Percentiles rank a stretch among this genome's conserved stretches.
These are phyloP conservation scores for Chrysochromulina parva DNA, from an alignment of 78 protist species.

Conservation along the genomic window DNA sequence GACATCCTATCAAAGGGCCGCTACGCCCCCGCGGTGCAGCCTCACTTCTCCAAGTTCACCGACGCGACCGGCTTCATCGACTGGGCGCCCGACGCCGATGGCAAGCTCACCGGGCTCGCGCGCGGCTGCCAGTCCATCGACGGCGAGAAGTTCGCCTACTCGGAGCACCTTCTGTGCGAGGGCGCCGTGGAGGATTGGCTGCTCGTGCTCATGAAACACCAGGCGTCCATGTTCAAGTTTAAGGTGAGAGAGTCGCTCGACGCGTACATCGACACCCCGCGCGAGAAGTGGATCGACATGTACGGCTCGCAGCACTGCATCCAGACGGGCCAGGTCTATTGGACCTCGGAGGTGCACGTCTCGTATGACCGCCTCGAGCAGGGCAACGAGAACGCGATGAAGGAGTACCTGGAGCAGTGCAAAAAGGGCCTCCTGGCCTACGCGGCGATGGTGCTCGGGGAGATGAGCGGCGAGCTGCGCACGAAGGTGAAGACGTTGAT, in stretches of 20 bases:
- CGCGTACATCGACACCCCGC: conserved; percentile 61
- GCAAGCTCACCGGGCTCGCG: conserved; percentile 30
- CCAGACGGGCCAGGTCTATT: conserved; percentile 46
- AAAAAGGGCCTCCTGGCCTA: conserved; percentile 16
- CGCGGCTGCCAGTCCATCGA: conserved; percentile 63
- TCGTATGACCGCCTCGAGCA: conserved; percentile 72
- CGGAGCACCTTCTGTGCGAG: conserved; percentile 30
- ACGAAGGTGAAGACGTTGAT: conserved; percentile 69
- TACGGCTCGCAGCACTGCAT: conserved; percentile 77
- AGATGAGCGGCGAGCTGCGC: conserved; percentile 45
- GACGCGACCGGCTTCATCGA: conserved; percentile 31
- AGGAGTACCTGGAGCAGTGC: conserved; percentile 57
- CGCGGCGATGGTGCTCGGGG: conserved; percentile 44
- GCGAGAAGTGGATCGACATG: conserved; percentile 72
- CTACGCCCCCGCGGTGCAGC: conserved; percentile 58
- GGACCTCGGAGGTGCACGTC: conserved; percentile 67
- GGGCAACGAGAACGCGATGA: conserved; percentile 75
- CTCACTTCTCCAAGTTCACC: conserved; percentile 80
- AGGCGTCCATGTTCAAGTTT: background rate
- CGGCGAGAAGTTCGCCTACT: conserved; percentile 57
- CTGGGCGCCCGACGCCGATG: conserved; percentile 7
- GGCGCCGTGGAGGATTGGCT: conserved; percentile 84
- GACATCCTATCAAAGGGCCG: conserved; percentile 86
- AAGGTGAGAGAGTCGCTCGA: conserved; percentile 52
- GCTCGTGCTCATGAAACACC: conserved; percentile 30